These are phyloP conservation scores for Trametes versicolor DNA, from an alignment of 1,284 basidiomycete genomes.

Conservation along the genomic window DNA sequence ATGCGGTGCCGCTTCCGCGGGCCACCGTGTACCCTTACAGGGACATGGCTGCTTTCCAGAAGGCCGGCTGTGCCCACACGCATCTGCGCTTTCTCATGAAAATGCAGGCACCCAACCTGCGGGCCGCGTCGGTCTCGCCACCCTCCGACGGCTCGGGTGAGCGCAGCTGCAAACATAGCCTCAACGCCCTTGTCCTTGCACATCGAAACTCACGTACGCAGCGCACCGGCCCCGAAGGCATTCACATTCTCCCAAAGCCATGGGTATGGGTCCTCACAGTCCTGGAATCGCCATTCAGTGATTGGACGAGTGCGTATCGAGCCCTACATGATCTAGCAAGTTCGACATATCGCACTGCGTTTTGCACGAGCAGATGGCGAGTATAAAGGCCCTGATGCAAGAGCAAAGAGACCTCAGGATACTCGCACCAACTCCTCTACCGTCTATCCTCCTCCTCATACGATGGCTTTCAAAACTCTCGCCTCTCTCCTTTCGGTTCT, in stretches of 20 bases:
- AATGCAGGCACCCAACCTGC: background rate
- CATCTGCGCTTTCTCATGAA: background rate
- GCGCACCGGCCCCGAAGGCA: conserved; percentile 6
- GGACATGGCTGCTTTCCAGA: background rate
- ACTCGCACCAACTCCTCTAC: conserved; percentile 1
- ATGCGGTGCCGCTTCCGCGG: background rate
- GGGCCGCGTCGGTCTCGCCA: background rate
- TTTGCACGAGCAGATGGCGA: background rate
- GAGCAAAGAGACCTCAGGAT: conserved; percentile 16
- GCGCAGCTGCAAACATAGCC: background rate
- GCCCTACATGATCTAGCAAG: conserved; percentile 5
- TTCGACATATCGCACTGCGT: conserved; percentile 3
- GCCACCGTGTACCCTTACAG: background rate
- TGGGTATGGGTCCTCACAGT: conserved; percentile 11
- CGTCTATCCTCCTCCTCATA: background rate
- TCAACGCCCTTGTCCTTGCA: conserved; percentile 8
- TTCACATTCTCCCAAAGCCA: conserved; percentile 4
- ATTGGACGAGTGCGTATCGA: conserved; percentile 11
- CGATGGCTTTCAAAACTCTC: conserved; percentile 28
- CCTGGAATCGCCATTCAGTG: conserved; percentile 8
- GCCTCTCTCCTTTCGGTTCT: conserved; percentile 26
- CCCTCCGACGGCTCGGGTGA: background rate
- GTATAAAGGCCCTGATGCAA: conserved; percentile 21
- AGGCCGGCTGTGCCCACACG: background rate
- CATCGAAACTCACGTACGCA: background rate